These are phyloP conservation scores for Trichoderma lentiforme DNA, from an alignment of 2,329 filamentous ascomycete genomes.

Conservation along the genomic window DNA sequence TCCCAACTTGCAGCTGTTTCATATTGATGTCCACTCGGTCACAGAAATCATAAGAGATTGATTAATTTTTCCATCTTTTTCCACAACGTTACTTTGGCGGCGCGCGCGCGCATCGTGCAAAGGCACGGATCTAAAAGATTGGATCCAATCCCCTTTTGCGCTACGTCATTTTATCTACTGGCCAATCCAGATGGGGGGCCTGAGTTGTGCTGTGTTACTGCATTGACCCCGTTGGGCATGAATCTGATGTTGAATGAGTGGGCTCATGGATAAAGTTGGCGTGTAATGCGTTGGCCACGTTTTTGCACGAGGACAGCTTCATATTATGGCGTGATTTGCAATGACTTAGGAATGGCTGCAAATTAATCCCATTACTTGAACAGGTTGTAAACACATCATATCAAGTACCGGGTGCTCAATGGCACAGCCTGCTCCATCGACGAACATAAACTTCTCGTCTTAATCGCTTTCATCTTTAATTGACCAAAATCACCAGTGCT, in stretches of 20 bases:
- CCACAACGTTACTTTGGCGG: not conserved
- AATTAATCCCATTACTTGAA: not conserved
- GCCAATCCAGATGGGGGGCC: not conserved
- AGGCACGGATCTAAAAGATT: not conserved
- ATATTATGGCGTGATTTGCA: slow-evolving; percentile 2
- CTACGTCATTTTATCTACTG: not conserved
- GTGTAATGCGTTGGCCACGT: not conserved
- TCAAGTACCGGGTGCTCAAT: not conserved
- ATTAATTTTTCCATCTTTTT: not conserved
- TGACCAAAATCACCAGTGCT: not conserved
- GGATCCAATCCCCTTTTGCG: not conserved
- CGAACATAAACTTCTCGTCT: not conserved
- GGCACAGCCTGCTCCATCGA: not conserved
- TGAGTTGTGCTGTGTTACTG: not conserved
- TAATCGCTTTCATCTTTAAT: not conserved
- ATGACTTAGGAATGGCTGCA: not conserved
- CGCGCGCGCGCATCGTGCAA: not conserved
- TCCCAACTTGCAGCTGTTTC: not conserved
- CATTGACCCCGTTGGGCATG: slow-evolving; percentile 16
- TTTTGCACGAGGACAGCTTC: not conserved
- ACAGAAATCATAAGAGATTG: not conserved
- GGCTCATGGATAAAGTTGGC: not conserved
- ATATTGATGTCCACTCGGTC: not conserved
- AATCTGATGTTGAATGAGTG: not conserved
- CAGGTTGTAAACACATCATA: not conserved